A percentile compares a stretch with the other conserved stretches of the same genome.
Conservation (phyloP, 1,139 yeast genomes). For the Lizanozyma gosingica region DNA sequence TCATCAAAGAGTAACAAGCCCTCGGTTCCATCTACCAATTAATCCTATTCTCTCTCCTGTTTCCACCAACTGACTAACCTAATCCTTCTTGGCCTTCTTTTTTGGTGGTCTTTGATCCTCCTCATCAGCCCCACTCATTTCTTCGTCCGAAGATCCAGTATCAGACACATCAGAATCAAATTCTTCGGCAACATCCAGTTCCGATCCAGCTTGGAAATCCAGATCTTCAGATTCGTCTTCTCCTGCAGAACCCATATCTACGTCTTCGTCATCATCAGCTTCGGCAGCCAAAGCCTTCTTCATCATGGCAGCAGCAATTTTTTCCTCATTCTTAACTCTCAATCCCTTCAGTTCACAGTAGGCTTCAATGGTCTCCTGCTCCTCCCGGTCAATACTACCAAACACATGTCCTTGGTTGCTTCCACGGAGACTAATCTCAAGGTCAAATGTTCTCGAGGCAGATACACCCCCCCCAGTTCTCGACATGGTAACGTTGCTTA, state of each 20-base stretch:
- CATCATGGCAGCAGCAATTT: conserved; percentile 72
- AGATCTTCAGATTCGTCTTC: conserved; percentile 61
- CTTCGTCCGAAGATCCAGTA: conserved; percentile 26
- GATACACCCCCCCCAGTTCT: conserved; percentile 77
- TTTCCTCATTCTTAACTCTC: conserved; percentile 80
- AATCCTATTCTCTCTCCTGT: too few relatives aligned
- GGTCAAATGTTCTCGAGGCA: conserved; percentile 86
- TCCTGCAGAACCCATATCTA: conserved; percentile 65
- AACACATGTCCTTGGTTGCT: conserved; percentile 70
- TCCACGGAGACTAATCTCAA: conserved; percentile 65
- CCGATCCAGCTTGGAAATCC: conserved; percentile 53
- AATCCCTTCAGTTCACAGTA: conserved; percentile 73
- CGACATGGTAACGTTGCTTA: conserved; percentile 69
- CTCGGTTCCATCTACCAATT: too few relatives aligned
- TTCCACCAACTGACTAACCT: too few relatives aligned
- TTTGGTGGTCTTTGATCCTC: conserved; percentile 36
- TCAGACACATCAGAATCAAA: conserved; percentile 64
- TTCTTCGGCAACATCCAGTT: conserved; percentile 78
- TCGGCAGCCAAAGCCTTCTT: conserved; percentile 69
- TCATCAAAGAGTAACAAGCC: too few relatives aligned
- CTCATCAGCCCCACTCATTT: conserved; percentile 24
- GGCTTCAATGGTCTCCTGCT: conserved; percentile 69
- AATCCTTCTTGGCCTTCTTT: conserved; percentile 32
- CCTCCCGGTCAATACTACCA: conserved; percentile 86
- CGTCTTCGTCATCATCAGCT: conserved; percentile 58